Evolutionary conservation across 176 grass and related monocot species (phyloP), one percentile per base, ranked within the genome.

Genomic region (Paspalum notatum): DNA sequence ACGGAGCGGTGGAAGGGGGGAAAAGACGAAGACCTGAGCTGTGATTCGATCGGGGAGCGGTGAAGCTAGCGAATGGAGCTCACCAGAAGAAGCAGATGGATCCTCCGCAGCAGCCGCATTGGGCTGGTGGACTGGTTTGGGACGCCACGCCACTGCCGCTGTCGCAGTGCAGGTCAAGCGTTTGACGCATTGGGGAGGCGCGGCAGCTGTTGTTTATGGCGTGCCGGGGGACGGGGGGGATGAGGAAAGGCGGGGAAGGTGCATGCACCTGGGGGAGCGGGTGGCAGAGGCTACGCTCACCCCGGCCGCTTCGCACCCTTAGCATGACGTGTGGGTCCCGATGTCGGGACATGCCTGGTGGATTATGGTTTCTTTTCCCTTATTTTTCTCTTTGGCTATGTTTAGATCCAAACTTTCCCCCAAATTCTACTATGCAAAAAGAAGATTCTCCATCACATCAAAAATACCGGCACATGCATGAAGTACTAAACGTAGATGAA

Each of bases 241-340:
- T 22, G 54, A 16, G 44, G 10, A 72, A 41, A 76, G 55, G 15
- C 24, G 9, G 8, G 79, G 37, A 53, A 90, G 84, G 61, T 83
- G 84, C 87, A 93, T 88, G 91, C 83, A 93, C 77, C 88, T 88
- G 49, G 38, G 44, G 44, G 9, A 64, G 44, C 75, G 59, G 59
- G 59, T 78, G 75, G 13, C 9, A 3, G 32, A 32, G 32, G 65
- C 48, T 83, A 77, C 42, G 32, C 25, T 5, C 71, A 83, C 79
- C 7, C 70, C 0, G 10, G 40, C 0, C 0, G 1, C 0, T 1
- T 9, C 4, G 1, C 12, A 0, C 3, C 1, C 0, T 7, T 0
- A 13, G 0, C 0, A 55, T 86, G 69, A 75, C 74, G 41, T 42
- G 64, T 17, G n/a, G 74, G 72, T 0, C 71, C 39, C 10, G 0